Evolutionary conservation across 2,329 filamentous ascomycete species (phyloP).

Genomic region (Paecilomyces fulvus): DNA sequence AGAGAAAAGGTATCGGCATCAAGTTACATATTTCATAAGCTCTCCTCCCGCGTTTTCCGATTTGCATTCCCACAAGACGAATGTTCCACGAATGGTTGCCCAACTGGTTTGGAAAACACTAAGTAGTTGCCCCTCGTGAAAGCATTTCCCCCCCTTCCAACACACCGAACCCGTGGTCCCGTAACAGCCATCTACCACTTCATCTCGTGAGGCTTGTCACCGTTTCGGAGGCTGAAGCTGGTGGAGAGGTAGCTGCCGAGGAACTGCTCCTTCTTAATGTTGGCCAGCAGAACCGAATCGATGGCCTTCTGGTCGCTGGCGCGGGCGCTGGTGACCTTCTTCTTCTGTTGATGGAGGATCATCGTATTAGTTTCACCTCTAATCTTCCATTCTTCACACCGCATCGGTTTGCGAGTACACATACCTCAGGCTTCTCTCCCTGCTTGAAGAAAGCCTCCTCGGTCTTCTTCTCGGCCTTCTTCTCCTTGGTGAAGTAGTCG

Average conservation of each 20-base stretch:
- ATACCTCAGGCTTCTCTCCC: constrained; percentile 93
- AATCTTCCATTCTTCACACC: not conserved
- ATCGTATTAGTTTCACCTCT: constrained; percentile 1
- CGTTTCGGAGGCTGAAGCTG: constrained; percentile 97
- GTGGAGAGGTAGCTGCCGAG: constrained; percentile 88
- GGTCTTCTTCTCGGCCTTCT: constrained; percentile 82
- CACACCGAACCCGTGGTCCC: constrained; percentile 31
- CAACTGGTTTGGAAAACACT: not conserved
- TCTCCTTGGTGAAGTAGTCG: constrained; percentile 97
- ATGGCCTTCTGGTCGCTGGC: constrained; percentile 97
- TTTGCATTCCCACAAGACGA: constrained; percentile 1
- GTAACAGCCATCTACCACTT: constrained; percentile 67
- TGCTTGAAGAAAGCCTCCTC: constrained; percentile 99
- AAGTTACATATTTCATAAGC: constrained; percentile 35
- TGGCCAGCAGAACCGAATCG: constrained; percentile 90
- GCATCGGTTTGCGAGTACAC: constrained; percentile 22
- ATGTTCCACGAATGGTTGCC: not conserved
- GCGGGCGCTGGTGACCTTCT: constrained; percentile 84
- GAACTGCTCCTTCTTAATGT: constrained; percentile 97
- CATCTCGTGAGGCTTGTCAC: constrained; percentile 99
- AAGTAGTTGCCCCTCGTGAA: constrained; percentile 26
- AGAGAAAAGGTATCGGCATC: constrained; percentile 28
- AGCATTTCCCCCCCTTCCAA: constrained; percentile 25
- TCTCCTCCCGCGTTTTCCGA: constrained; percentile 14
- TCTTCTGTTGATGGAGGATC: constrained; percentile 61